These are phyloP conservation scores for Ascochyta viciae-villosae DNA, from an alignment of 2,329 filamentous ascomycete species.

Conservation along the genomic window DNA sequence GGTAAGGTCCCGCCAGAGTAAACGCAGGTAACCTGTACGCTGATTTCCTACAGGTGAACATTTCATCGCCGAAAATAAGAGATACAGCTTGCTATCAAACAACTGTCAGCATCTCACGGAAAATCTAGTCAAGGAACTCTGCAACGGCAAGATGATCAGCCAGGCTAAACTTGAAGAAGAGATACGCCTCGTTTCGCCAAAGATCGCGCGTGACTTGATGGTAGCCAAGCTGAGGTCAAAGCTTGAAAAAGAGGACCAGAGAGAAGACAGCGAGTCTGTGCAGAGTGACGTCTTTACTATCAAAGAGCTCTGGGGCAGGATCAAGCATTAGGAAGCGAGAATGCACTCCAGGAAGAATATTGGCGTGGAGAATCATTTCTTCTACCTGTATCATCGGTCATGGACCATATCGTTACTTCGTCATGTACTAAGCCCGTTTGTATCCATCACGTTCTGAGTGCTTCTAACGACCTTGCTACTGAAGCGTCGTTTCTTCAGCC, in stretches of 20 bases:
- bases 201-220: constrained; percentile 20
- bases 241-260: constrained; percentile 17
- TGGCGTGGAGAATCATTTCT: not conserved
- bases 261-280: constrained; percentile 18
- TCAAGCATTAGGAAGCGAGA: constrained; percentile 8
- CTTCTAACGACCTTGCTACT: not conserved
- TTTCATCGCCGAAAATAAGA: constrained; percentile 17
- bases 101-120: constrained; percentile 20
- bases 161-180: constrained; percentile 20
- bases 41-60: constrained; percentile 7
- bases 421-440: not conserved
- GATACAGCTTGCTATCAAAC: constrained; percentile 16
- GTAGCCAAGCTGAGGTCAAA: constrained; percentile 12
- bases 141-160: constrained; percentile 19
- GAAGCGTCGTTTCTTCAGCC: not conserved
- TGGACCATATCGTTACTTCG: not conserved
- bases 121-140: constrained; percentile 12
- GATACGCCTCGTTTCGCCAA: constrained; percentile 16
- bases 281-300: constrained; percentile 17
- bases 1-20: not conserved
- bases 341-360: not conserved
- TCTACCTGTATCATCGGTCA: not conserved
- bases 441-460: not conserved
- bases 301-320: constrained; percentile 17
- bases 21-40: not conserved